phyloP scores from a whole-genome alignment of 2,329 filamentous ascomycete genomes.

The Hypomyces rosellus region DNA sequence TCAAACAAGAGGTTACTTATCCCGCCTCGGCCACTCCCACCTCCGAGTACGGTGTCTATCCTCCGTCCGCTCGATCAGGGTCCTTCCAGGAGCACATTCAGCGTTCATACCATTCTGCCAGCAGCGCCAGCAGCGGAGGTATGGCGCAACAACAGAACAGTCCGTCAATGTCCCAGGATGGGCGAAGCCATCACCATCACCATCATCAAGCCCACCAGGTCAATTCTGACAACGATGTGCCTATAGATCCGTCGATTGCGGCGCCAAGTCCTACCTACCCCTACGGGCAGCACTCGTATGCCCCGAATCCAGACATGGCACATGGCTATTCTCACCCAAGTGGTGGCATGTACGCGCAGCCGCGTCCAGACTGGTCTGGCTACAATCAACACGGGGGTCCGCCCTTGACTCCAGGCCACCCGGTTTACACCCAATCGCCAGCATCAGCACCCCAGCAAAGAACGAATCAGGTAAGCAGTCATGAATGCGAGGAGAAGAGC shows the following conservation, averaged over 20 bases:
- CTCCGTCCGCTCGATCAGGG: slow-evolving; percentile 68
- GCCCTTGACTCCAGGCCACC: slow-evolving; percentile 45
- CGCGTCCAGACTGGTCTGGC: slow-evolving; percentile 67
- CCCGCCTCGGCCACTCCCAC: slow-evolving; percentile 76
- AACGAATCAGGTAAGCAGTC: slow-evolving; percentile 52
- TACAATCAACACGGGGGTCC: slow-evolving; percentile 52
- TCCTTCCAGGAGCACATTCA: slow-evolving; percentile 84
- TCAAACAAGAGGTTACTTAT: slow-evolving; percentile 75
- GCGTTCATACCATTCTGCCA: slow-evolving; percentile 75
- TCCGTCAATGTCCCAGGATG: slow-evolving; percentile 91
- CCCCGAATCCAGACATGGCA: slow-evolving; percentile 77
- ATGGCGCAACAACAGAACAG: slow-evolving; percentile 97
- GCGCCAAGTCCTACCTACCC: slow-evolving; percentile 88
- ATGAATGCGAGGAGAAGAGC: background rate
- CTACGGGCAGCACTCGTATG: slow-evolving; percentile 79
- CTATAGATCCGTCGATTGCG: slow-evolving; percentile 98
- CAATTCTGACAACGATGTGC: slow-evolving; percentile 94
- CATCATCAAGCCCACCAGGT: slow-evolving; percentile 67
- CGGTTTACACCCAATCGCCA: slow-evolving; percentile 50
- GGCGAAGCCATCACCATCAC: slow-evolving; percentile 35
- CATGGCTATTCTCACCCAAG: slow-evolving; percentile 64
- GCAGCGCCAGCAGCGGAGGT: slow-evolving; percentile 68
- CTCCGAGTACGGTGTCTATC: slow-evolving; percentile 80
- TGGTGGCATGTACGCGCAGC: slow-evolving; percentile 58
- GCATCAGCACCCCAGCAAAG: slow-evolving; percentile 49